Evolutionary conservation across 352 stramenopile species (phyloP).

Genomic region (Globisporangium mamillatum): DNA sequence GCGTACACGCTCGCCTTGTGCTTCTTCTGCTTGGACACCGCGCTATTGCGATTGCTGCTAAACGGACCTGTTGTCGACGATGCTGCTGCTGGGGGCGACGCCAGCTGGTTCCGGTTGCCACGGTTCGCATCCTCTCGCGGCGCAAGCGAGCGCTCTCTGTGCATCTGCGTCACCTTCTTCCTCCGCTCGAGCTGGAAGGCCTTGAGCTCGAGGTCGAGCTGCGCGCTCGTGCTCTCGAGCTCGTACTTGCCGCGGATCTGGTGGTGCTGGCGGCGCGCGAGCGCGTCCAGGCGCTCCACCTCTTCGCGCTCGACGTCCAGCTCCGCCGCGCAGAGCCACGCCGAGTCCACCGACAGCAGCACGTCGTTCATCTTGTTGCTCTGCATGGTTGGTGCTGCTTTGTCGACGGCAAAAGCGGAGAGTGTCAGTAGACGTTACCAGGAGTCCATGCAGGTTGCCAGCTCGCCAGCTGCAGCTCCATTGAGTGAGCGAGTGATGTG

Average conservation of each 20-base stretch:
- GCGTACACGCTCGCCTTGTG: slow-evolving; percentile 44
- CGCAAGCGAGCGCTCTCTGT: slow-evolving; percentile 17
- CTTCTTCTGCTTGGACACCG: background rate
- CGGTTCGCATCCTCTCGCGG: background rate
- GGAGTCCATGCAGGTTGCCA: background rate
- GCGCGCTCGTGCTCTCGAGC: slow-evolving; percentile 32
- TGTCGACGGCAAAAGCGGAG: background rate
- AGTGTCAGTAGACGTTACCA: background rate
- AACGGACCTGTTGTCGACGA: background rate
- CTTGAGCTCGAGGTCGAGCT: slow-evolving; percentile 52
- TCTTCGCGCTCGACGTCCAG: slow-evolving; percentile 62
- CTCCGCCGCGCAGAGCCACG: slow-evolving; percentile 59
- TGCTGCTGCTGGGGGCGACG: slow-evolving; percentile 6
- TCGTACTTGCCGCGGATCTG: slow-evolving; percentile 50
- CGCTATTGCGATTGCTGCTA: background rate
- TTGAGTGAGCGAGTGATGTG: no score
- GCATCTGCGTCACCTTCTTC: background rate
- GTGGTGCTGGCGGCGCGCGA: slow-evolving; percentile 90
- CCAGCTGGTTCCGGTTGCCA: slow-evolving; percentile 1
- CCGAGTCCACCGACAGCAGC: slow-evolving; percentile 42
- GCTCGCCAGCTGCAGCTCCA: no score
- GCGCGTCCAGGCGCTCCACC: slow-evolving; percentile 94
- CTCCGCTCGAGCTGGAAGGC: slow-evolving; percentile 39
- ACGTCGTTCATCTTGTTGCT: slow-evolving; percentile 24
- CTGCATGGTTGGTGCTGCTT: slow-evolving; percentile 20